Evolutionary conservation across 1,284 basidiomycete genomes (phyloP), one percentile per base, ranked within the genome.

Genomic region (Cutaneotrichosporon cyanovorans): DNA sequence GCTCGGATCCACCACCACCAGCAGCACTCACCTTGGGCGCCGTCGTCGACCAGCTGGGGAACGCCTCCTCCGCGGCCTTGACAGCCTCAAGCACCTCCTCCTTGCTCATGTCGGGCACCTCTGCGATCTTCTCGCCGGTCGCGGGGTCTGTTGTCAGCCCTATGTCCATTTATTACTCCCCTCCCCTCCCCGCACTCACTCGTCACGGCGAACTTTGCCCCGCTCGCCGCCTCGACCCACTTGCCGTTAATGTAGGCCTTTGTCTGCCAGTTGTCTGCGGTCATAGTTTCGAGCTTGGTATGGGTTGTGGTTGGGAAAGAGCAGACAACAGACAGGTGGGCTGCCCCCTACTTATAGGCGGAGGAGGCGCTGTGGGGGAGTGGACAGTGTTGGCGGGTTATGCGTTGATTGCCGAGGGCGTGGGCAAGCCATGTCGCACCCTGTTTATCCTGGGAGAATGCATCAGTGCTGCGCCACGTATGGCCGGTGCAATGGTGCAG

Each of bases 51-150:
- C 87, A 92, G 0, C 78, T 73, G 57, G 79, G 78, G 69, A 88
- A 87, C 0, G 87, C 85, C 35, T 75, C 77, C 7, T 73, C 69
- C 6, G 88, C 88, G 20, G 84, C 82, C 32, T 79, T 74, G 48
- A 91, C 87, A 9, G 88, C 88, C 52, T 79, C 75, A 58, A 81
- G 80, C 2, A 85, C 84, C 69, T 92, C 87, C 28, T 76, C 76
- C 37, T 85, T 63, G 8, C 82, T 83, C 81, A 91, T 84, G 63
- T 92, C 87, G 3, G 88, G 85, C n/a, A 90, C 75, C 0, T 77
- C 80, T 18, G 84, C 88, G 25, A 91, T 75, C 46, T 78, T 77
- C 58, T 87, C 78, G 30, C 78, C 77, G 2, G 81, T 90, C 3
- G 86, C 84, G 37, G 88, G 89, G 72, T 92, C 88, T 89, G 53